Evolutionary conservation across 2,329 filamentous ascomycete genomes (phyloP), one percentile per base, ranked within the genome.

Genomic region (Fusarium coicis): DNA sequence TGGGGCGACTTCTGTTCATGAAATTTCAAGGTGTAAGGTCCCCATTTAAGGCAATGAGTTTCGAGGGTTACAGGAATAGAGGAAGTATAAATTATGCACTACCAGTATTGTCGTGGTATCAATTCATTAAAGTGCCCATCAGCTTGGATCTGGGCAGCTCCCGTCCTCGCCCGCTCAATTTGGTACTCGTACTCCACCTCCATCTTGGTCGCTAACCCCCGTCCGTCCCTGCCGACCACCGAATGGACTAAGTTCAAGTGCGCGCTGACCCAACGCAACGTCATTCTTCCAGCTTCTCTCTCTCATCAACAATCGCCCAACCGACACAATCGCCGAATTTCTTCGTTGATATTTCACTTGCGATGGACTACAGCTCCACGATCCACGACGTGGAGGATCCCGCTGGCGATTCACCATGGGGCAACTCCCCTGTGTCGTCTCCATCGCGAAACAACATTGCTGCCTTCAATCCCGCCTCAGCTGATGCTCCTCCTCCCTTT

Each of bases 311-410:
- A 68, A 73, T 53, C 57, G 40, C 30, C 37, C 37, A 66, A 53
- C 30, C 46, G 40, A 61, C 36, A 55, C 66, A 50, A 61, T 57
- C 55, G 56, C 57, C 49, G 59, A 49, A 63, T 54, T 56, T 57
- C 44, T 46, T 66, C 56, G 62, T 55, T 55, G 64, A 59, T 53
- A 52, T 53, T 56, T 62, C 64, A 36, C 49, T 63, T 73, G 77
- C 78, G 73, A 90, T 90, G 88, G 88, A 90, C 81, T 90, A 90
- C 80, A 87, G 85, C 80, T 80, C 87, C 70, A 85, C 87, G 19
- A 87, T 89, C 75, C 78, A 85, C 78, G 88, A 90, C 74, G 82
- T 83, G 57, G 88, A 90, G 50, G 85, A 89, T 72, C 83, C 86
- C 23, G 83, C 81, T 50, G 87, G 84, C 65, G 84, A 83, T 68